phyloP scores from a whole-genome alignment of 2,329 filamentous ascomycete species.

The Aspergillus hortae region DNA sequence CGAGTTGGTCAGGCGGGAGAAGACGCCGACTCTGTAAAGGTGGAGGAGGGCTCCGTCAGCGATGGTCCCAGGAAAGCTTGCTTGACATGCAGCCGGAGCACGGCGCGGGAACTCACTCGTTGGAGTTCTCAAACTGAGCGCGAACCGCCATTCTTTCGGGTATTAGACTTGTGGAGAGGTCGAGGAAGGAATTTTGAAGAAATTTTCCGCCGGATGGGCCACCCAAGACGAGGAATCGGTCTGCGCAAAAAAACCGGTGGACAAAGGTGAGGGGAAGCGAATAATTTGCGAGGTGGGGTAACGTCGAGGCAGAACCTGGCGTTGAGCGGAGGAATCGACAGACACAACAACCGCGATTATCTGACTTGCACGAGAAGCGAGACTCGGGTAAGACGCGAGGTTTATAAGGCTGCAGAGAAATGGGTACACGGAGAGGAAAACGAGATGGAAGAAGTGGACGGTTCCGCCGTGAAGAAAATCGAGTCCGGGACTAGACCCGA shows the following conservation, averaged over 20 bases:
- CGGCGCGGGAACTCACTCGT: constrained; percentile 37
- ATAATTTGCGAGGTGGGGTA: not conserved
- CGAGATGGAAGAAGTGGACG: constrained; percentile 6
- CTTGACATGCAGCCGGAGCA: not conserved
- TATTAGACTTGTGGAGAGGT: not conserved
- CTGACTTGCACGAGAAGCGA: not conserved
- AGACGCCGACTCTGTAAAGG: constrained; percentile 78
- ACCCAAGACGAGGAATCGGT: not conserved
- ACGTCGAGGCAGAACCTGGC: not conserved
- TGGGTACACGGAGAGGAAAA: constrained; percentile 5
- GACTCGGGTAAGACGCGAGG: not conserved
- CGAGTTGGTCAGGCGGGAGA: constrained; percentile 93
- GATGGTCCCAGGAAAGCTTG: not conserved
- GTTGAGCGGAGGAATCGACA: not conserved
- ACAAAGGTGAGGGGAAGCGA: not conserved
- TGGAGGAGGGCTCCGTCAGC: constrained; percentile 1
- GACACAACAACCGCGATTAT: not conserved
- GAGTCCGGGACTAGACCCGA: constrained; percentile 14
- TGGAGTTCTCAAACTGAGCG: constrained; percentile 50
- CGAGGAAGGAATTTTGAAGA: not conserved
- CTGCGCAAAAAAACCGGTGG: not conserved
- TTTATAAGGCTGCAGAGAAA: not conserved
- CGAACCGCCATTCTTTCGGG: constrained; percentile 42
- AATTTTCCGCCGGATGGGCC: too few relatives aligned
- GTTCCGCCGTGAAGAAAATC: constrained; percentile 6